A percentile compares a stretch with the other conserved stretches of the same genome.
Evolutionary conservation across 1,284 basidiomycete genomes (phyloP).

Genomic region (Violaceomyces palustris): DNA sequence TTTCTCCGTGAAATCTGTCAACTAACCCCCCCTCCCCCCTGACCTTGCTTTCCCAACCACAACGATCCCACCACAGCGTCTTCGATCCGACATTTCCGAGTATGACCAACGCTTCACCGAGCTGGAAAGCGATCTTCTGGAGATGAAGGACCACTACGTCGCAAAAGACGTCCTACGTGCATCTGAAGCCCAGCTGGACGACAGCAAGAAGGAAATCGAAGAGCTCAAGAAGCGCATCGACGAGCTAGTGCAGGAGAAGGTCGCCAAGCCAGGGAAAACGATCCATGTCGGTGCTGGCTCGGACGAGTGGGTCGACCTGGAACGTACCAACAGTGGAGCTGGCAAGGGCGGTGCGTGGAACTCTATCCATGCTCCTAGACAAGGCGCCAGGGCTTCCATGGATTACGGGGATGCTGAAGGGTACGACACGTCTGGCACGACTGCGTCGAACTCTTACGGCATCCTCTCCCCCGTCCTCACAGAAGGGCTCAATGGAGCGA

Average conservation of each 20-base stretch:
- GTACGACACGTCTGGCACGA: conserved; percentile 1
- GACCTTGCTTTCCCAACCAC: background rate
- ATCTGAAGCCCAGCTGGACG: conserved; percentile 7
- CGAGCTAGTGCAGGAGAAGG: conserved; percentile 1
- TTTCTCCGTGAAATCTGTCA: too few species aligned
- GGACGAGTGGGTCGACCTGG: conserved; percentile 15
- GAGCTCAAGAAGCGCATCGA: conserved; percentile 11
- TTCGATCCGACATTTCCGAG: conserved; percentile 8
- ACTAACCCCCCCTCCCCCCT: too few species aligned
- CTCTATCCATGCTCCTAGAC: conserved; percentile 19
- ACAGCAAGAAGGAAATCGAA: conserved; percentile 17
- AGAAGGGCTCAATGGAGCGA: background rate
- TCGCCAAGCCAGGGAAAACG: background rate
- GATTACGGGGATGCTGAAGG: background rate
- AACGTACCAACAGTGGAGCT: background rate
- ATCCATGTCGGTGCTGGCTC: too few species aligned
- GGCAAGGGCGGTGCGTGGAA: conserved; percentile 12
- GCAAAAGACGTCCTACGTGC: conserved; percentile 11
- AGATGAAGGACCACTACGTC: conserved; percentile 30
- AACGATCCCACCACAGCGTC: background rate
- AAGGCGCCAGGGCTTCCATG: background rate
- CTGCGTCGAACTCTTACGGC: background rate
- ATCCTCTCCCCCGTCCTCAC: background rate
- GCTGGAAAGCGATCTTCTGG: conserved; percentile 29
- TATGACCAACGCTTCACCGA: conserved; percentile 28